Conservation (phyloP, 768 basidiomycete species). For the Imleria badia region DNA sequence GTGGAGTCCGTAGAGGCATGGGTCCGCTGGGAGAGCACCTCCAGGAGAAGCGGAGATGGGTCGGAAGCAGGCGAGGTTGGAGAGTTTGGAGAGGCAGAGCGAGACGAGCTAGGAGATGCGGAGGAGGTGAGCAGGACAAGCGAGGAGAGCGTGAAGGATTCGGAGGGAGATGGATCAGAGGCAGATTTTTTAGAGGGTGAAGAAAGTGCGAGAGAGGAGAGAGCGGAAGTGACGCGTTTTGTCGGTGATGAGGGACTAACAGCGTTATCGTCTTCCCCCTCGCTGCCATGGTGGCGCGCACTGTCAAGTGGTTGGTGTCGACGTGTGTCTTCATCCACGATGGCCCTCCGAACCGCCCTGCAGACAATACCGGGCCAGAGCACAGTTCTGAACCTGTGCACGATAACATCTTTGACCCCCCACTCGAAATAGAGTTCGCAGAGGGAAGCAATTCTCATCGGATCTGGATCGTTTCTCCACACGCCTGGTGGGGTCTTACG, state of each 20-base stretch:
- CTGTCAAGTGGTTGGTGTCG: neutral
- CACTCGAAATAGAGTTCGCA: conserved; percentile 93
- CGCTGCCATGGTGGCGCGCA: neutral
- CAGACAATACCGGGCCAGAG: conserved; percentile 77
- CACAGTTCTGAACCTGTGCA: conserved; percentile 80
- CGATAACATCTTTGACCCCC: conserved; percentile 81
- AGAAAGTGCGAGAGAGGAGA: conserved; percentile 17
- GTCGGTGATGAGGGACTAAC: conserved; percentile 14
- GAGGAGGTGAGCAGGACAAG: conserved; percentile 13
- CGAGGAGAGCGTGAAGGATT: conserved; percentile 14
- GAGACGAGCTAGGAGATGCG: conserved; percentile 1
- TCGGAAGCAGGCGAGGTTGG: conserved; percentile 30
- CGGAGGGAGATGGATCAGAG: neutral
- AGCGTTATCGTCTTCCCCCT: neutral
- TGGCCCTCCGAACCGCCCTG: conserved; percentile 66
- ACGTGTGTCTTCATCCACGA: conserved; percentile 46
- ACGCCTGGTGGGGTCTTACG: conserved; percentile 35
- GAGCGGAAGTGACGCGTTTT: conserved; percentile 8
- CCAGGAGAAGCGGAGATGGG: conserved; percentile 49
- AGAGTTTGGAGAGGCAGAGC: conserved; percentile 1
- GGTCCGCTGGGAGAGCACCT: conserved; percentile 61
- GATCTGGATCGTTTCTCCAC: conserved; percentile 61
- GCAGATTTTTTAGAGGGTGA: conserved; percentile 19
- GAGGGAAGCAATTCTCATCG: conserved; percentile 67
- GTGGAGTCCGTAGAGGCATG: conserved; percentile 72